A percentile compares a stretch with the other conserved stretches of the same genome.
phyloP scores from a whole-genome alignment of 495 filamentous ascomycete genomes.

The Xylaria sp. region DNA sequence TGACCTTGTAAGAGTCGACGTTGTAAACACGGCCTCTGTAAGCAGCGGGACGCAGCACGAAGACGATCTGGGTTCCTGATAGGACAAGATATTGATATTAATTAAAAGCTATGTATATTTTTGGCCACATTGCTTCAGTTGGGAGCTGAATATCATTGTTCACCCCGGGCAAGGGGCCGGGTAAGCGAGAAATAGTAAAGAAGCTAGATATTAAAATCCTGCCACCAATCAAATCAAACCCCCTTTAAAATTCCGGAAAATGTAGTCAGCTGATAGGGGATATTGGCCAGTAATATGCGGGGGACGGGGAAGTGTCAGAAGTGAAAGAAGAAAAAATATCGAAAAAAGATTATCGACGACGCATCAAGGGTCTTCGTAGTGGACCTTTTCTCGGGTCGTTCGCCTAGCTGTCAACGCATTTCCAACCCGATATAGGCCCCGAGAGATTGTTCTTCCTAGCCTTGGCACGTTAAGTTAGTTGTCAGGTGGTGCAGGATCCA shows the following conservation, averaged over 20 bases:
- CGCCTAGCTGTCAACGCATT: not conserved
- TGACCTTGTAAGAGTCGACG: not conserved
- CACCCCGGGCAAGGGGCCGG: not conserved
- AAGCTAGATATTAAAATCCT: slow-evolving; percentile 5
- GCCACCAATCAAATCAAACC: not conserved
- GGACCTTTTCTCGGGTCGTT: not conserved
- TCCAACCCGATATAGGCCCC: not conserved
- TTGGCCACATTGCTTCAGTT: not conserved
- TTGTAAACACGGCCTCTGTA: not conserved
- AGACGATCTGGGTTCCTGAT: not conserved
- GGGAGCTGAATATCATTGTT: not conserved
- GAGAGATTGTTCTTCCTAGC: not conserved
- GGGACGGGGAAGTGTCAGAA: slow-evolving; percentile 8
- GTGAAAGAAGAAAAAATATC: not conserved
- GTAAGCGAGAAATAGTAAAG: slow-evolving; percentile 7
- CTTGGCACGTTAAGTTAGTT: slow-evolving; percentile 1
- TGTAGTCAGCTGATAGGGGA: slow-evolving; percentile 22
- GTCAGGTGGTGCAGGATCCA: slow-evolving; percentile 17
- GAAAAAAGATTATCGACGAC: not conserved
- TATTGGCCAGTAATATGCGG: slow-evolving; percentile 3
- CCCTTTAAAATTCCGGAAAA: not conserved
- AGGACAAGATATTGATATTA: not conserved
- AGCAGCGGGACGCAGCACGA: not conserved
- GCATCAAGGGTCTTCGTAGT: slow-evolving; percentile 4
- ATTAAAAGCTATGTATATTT: not conserved